Evolutionary conservation across 2,329 filamentous ascomycete species (phyloP).

Genomic region (Fusarium concolor): DNA sequence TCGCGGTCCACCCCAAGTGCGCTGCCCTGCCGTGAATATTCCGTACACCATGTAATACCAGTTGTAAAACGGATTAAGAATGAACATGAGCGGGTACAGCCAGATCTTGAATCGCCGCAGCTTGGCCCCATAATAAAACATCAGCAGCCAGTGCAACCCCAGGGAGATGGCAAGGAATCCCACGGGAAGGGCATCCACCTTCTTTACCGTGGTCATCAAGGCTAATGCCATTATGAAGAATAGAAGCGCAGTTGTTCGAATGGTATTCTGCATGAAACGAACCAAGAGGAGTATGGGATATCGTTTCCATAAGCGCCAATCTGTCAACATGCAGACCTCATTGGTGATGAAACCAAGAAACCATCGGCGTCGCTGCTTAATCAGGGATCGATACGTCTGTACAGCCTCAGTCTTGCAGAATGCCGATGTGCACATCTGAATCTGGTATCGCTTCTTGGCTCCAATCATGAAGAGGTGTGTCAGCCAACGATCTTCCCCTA

Average conservation of each 20-base stretch:
- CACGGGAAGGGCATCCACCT: slow-evolving; percentile 81
- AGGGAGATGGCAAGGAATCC: slow-evolving; percentile 94
- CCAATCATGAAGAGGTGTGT: slow-evolving; percentile 99
- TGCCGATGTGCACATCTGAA: slow-evolving; percentile 96
- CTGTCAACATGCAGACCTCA: slow-evolving; percentile 97
- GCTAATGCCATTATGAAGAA: slow-evolving; percentile 96
- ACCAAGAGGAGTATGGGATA: slow-evolving; percentile 90
- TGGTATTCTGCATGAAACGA: slow-evolving; percentile 95
- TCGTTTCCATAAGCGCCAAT: slow-evolving; percentile 88
- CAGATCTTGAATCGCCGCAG: slow-evolving; percentile 92
- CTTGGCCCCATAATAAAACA: slow-evolving; percentile 94
- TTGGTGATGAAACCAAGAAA: slow-evolving; percentile 98
- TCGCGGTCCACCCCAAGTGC: slow-evolving; percentile 94
- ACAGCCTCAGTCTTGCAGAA: slow-evolving; percentile 99
- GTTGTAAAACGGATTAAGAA: slow-evolving; percentile 96
- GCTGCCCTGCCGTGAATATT: slow-evolving; percentile 92
- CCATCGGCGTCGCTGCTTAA: slow-evolving; percentile 96
- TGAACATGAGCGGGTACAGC: slow-evolving; percentile 95
- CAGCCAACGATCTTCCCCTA: slow-evolving; percentile 96
- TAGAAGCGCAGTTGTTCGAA: slow-evolving; percentile 90
- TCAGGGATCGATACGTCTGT: slow-evolving; percentile 83
- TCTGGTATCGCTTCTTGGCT: slow-evolving; percentile 91
- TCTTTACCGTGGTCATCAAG: slow-evolving; percentile 84
- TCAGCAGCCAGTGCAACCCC: slow-evolving; percentile 92
- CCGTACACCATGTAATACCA: slow-evolving; percentile 99